Evolutionary conservation across 1,284 basidiomycete species (phyloP), one percentile per base, ranked within the genome.

Genomic region (Cryptococcus jaspeensis): DNA sequence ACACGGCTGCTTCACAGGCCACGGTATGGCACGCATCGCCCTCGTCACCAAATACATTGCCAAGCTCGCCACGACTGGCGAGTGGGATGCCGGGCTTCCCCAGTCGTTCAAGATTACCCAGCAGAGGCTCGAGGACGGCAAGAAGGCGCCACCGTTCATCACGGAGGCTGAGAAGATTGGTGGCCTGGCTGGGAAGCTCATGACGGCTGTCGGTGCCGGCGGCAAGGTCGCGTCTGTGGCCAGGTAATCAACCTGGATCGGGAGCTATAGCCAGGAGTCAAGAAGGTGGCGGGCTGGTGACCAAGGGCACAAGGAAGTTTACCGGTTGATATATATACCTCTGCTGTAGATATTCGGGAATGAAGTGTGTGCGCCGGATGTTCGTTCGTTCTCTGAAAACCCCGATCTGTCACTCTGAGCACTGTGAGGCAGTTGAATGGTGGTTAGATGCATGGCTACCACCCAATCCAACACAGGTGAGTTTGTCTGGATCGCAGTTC

Each of bases 1-100:
- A 38, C 20, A 48, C 25, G 46, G 25, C 46, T 37, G 15, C n/a
- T 46, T 32, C 22, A n/a, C 37, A 57, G 58, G 62, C 8, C 63
- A 65, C 47, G 65, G 67, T 37, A 64, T 66, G 65, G 60, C 60
- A 0, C 59, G 61, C 36, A 66, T 72, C 20, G 43, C 55, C 15
- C 38, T 60, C n/a, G 23, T 40, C 8, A 57, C 59, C 18, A 56
- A 57, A 22, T 60, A 57, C 43, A 43, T 60, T 15, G 59, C 52
- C 23, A 46, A 60, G 23, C 40, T 50, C 12, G 39, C 54, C 48
- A 57, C 55, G 22, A 57, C 59, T 5, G 52, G 49, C 35, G 41
- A 51, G 44, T 62, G 60, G 60, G 51, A 62, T 37, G 36, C 50
- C 12, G 43, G 50, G 23, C n/a, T 62, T 2, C 57, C 60, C 20